These are phyloP conservation scores for Rubroboletus pulcherrimus DNA, from an alignment of 768 basidiomycete species.

Conservation along the genomic window DNA sequence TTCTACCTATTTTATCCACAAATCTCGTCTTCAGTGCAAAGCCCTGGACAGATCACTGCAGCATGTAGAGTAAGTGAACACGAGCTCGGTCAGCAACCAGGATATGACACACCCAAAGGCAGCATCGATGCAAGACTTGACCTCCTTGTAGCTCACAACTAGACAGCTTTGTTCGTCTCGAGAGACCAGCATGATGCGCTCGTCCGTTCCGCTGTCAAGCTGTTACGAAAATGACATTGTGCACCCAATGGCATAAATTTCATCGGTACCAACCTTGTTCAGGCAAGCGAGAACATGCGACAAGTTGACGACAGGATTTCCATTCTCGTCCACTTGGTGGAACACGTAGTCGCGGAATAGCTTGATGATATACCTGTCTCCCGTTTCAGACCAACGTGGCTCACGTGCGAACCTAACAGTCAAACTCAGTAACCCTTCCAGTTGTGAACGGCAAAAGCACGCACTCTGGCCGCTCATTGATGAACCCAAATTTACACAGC, in stretches of 20 bases:
- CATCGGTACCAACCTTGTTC: slow-evolving; percentile 68
- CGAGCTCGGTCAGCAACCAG: not conserved
- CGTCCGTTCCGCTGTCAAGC: slow-evolving; percentile 93
- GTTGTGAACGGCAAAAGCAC: slow-evolving; percentile 28
- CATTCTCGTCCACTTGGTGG: slow-evolving; percentile 91
- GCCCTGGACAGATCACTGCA: slow-evolving; percentile 45
- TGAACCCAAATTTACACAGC: slow-evolving; percentile 93
- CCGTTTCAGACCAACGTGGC: slow-evolving; percentile 96
- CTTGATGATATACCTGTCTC: slow-evolving; percentile 96
- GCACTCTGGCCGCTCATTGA: slow-evolving; percentile 98
- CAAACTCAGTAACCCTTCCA: not conserved
- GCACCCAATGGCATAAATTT: not conserved
- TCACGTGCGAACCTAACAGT: slow-evolving; percentile 87
- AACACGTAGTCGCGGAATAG: slow-evolving; percentile 98
- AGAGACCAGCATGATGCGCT: slow-evolving; percentile 90
- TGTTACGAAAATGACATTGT: slow-evolving; percentile 27
- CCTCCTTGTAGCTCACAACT: slow-evolving; percentile 88
- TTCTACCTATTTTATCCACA: slow-evolving; percentile 60
- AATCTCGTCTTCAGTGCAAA: slow-evolving; percentile 18
- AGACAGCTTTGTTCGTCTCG: slow-evolving; percentile 96
- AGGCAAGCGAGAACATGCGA: slow-evolving; percentile 88
- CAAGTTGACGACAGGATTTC: slow-evolving; percentile 85
- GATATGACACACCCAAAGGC: slow-evolving; percentile 65
- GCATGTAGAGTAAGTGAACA: not conserved
- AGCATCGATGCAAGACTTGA: slow-evolving; percentile 79